Base-by-base conservation (phyloP, 2,329 filamentous ascomycete species). In the Fusarium sp. region DNA sequence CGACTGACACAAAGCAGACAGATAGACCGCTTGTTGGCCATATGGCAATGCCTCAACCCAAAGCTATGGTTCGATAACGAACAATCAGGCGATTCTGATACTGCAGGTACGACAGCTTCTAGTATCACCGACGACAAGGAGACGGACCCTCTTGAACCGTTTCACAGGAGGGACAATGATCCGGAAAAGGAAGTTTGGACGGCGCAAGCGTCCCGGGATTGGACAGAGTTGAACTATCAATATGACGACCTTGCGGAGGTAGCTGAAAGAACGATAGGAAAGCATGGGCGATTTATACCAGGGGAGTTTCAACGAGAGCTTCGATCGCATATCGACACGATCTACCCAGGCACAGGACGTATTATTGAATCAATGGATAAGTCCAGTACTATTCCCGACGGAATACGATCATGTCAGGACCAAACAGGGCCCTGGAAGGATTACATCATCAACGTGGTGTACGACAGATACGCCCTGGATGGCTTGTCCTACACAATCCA, bases 371-470 rank as follows among this genome's bases (percentile, higher is more conserved):
- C 13, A 6, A 54, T 23, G 10, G 3, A 25, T 1, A 10, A 9
- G 3, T 15, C 15, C 2, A 4, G 8, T 15, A 3, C 7, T 1
- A 2, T 8, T 6, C n/a, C 6, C 5, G 3, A 6, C 2, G n/a
- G 1, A 2, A 8, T 43, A 16, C 18, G 8, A 5, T 2, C 23
- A 12, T 6, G 1, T 4, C 5, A 15, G 5, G 2, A 6, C 1
- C 18, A 28, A 3, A 18, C 8, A 1, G 35, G 13, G 1, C 32
- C 3, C 9, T 60, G 58, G 58, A 35, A 60, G 1, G 47, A 54
- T 4, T 32, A 60, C 12, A 60, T 60, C 10, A 16, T 42, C 28
- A 60, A 35, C 3, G 47, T 35, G 7, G 28, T n/a, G 3, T 60
- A 60, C 5, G 46, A 42, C 18, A 2, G 35, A 40, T 54, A 54